phyloP scores from a whole-genome alignment of 2,329 filamentous ascomycete species.

The Verticillium nonalfalfae region DNA sequence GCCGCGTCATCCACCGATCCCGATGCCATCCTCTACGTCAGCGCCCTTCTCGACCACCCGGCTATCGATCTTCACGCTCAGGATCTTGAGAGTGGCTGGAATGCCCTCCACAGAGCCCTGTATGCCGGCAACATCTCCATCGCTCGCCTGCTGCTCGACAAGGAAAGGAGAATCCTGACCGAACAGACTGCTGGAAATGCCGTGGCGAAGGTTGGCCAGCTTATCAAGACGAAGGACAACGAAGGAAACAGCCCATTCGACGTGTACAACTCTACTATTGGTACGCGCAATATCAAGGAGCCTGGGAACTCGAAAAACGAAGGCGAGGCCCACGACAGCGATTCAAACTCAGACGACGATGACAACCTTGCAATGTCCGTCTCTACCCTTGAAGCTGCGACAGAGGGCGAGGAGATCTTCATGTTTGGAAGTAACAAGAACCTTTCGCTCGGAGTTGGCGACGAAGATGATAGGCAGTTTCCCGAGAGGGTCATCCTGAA shows the following conservation, averaged over 20 bases:
- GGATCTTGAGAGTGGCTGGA: constrained; percentile 93
- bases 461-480: constrained; percentile 90
- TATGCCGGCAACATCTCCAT: constrained; percentile 87
- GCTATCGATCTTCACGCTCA: constrained; percentile 80
- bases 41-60: constrained; percentile 74
- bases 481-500: constrained; percentile 76
- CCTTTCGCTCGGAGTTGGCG: constrained; percentile 84
- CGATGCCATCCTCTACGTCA: constrained; percentile 67
- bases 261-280: constrained; percentile 82
- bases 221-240: constrained; percentile 93
- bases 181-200: constrained; percentile 54
- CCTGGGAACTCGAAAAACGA: constrained; percentile 26
- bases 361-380: constrained; percentile 9
- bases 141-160: constrained; percentile 73
- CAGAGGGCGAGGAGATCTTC: constrained; percentile 74
- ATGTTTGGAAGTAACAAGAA: constrained; percentile 98
- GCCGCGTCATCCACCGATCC: constrained; percentile 69
- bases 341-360: constrained; percentile 29
- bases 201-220: constrained; percentile 57
- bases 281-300: constrained; percentile 59
- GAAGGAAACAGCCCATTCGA: constrained; percentile 95
- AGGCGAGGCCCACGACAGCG: constrained; percentile 50
- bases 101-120: constrained; percentile 81
- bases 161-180: constrained; percentile 61
- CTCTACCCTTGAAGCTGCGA: constrained; percentile 12